Base-by-base conservation (phyloP, 2,329 filamentous ascomycete genomes). In the Fusarium bactridioides region DNA sequence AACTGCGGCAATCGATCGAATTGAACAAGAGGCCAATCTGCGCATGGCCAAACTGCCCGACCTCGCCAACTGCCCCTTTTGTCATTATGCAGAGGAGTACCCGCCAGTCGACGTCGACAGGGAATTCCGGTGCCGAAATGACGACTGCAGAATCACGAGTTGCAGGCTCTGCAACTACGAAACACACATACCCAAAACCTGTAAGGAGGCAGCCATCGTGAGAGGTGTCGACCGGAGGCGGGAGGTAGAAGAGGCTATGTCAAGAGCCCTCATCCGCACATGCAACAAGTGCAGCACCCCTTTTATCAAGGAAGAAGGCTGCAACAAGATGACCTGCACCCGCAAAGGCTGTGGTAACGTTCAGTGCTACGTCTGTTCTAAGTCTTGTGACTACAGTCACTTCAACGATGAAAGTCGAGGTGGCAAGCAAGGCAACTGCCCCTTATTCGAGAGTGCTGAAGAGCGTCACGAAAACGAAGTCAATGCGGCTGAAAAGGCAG, bases 221-320 rank as follows among this genome's bases (percentile, higher is more conserved):
- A 86, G 86, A 43, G 89, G 90, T 2, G 78, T 90, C 12, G 86
- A 87, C 8, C 84, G 88, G 23, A 89, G 92, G 21, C 92, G 92
- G 70, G 80, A 85, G 7, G 89, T 97, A 35, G 94, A 97, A 79
- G 94, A 97, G 79, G 94, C 93, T 25, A 95, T 95, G 92, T 94
- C 92, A 5, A 86, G 88, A 21, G 94, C 94, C 4, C 77, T 97
- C 73, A 92, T 97, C 60, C 88, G 94, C 25, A 89, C 85, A 33
- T 97, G 94, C 84, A 94, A 93, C 74, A 86, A 86, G 72, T 90
- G 88, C 83, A 77, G 77, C n/a, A 88, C 89, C n/a, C 89, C 91
- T 0, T 96, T 95, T 75, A 87, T 97, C 79, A 97, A 97, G 78
- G 88, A 91, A 40, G 79, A 84, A 37, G 94, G 94, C 6, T 97